Conservation (phyloP, 441 rosid genomes). For the Brassica hybrid region DNA sequence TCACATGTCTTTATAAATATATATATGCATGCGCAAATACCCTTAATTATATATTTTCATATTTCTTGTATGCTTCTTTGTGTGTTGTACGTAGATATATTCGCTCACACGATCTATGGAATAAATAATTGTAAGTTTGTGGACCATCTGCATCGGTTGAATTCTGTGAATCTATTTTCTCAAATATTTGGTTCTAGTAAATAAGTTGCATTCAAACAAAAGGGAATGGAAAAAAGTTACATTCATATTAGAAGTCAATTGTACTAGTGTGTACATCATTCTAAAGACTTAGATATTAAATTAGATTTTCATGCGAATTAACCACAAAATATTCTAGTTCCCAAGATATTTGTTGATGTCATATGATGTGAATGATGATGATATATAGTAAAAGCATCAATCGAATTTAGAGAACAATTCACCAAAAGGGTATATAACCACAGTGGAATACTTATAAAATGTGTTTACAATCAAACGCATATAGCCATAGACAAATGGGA, state of each 20-base stretch:
- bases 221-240: not conserved
- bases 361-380: not conserved
- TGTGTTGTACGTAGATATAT: conserved; percentile 41
- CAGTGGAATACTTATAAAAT: not conserved
- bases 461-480: not conserved
- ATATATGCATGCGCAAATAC: conserved; percentile 43
- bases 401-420: not conserved
- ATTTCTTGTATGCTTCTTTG: conserved; percentile 33
- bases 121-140: conserved; percentile 36
- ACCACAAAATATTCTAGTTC: conserved; percentile 22
- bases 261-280: conserved; percentile 38
- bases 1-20: conserved; percentile 37
- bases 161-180: conserved; percentile 38
- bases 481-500: not conserved
- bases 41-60: conserved; percentile 21
- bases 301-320: conserved; percentile 19
- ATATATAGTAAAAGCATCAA: conserved; percentile 2
- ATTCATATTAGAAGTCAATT: conserved; percentile 33
- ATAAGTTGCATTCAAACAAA: conserved; percentile 35
- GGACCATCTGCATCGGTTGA: conserved; percentile 43
- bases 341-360: not conserved
- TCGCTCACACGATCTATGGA: conserved; percentile 41
- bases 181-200: conserved; percentile 34
- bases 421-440: not conserved
- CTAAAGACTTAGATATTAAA: conserved; percentile 9